Conservation (phyloP, 78 protist species). For the Trichosphaerium sp. region DNA sequence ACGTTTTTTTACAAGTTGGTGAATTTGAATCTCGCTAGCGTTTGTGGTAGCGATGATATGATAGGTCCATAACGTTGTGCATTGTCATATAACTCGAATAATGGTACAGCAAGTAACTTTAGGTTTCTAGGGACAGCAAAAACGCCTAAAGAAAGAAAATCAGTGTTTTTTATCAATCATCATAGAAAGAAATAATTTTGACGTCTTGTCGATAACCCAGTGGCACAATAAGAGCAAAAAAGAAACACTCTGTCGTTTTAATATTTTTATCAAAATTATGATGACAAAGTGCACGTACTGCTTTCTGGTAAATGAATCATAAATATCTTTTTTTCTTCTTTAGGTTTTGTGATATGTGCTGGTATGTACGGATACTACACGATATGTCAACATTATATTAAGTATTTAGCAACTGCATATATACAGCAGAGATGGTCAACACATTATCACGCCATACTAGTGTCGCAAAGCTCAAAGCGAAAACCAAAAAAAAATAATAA, state of each 20-base stretch:
- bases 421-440: not conserved
- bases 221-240: too few species aligned
- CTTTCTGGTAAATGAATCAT: conserved; percentile 59
- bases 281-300: conserved; percentile 12
- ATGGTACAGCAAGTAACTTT: conserved; percentile 56
- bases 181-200: too few species aligned
- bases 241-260: too few species aligned
- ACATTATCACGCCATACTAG: not conserved
- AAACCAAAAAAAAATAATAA: not conserved
- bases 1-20: conserved; percentile 19
- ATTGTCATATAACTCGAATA: conserved; percentile 67
- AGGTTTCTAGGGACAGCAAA: conserved; percentile 60
- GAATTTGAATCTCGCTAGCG: conserved; percentile 24
- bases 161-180: too few species aligned
- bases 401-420: not conserved
- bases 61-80: conserved; percentile 31
- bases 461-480: not conserved
- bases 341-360: conserved; percentile 67
- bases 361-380: conserved; percentile 66
- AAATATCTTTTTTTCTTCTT: conserved; percentile 58
- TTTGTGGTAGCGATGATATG: conserved; percentile 41
- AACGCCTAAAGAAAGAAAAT: conserved; percentile 32
- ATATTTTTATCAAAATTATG: not conserved
- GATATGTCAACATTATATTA: not conserved
- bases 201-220: too few species aligned